Evolutionary conservation across 768 basidiomycete genomes (phyloP).

Genomic region (Candolleomyces efflorescens): DNA sequence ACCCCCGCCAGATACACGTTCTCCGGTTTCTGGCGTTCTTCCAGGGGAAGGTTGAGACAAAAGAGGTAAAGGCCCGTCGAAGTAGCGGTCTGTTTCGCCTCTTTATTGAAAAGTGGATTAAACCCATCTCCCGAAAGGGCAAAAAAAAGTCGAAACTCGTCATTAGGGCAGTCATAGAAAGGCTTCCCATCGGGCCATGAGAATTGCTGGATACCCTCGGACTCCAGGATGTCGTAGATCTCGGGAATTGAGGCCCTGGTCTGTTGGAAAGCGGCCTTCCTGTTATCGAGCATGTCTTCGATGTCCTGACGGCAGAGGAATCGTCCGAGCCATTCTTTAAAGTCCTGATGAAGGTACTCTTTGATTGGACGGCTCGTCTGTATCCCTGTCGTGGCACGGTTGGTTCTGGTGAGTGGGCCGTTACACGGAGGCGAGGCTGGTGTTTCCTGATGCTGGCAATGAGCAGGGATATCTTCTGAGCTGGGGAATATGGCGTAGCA

Average conservation of each 20-base stretch:
- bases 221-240: conserved; percentile 9
- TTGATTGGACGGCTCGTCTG: background rate
- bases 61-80: conserved; percentile 23
- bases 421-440: too few relatives aligned
- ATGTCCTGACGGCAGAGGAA: conserved; percentile 15
- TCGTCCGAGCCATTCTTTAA: conserved; percentile 16
- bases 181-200: background rate
- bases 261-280: background rate
- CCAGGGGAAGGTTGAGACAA: conserved; percentile 29
- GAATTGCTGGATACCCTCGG: conserved; percentile 5
- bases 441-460: too few relatives aligned
- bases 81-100: conserved; percentile 18
- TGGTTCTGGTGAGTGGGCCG: too few relatives aligned
- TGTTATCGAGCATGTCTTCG: conserved; percentile 14
- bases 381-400: too few relatives aligned
- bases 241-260: background rate
- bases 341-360: conserved; percentile 17
- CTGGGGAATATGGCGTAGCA: too few relatives aligned
- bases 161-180: conserved; percentile 4
- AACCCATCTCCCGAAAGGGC: conserved; percentile 27
- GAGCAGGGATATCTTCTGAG: too few relatives aligned
- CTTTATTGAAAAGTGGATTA: conserved; percentile 24
- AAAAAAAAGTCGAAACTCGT: conserved; percentile 13
- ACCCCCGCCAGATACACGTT: conserved; percentile 34
- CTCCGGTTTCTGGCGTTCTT: conserved; percentile 20